Evolutionary conservation across 805 yeast genomes (phyloP), one percentile per base, ranked within the genome.

Genomic region (Candida insectorum): DNA sequence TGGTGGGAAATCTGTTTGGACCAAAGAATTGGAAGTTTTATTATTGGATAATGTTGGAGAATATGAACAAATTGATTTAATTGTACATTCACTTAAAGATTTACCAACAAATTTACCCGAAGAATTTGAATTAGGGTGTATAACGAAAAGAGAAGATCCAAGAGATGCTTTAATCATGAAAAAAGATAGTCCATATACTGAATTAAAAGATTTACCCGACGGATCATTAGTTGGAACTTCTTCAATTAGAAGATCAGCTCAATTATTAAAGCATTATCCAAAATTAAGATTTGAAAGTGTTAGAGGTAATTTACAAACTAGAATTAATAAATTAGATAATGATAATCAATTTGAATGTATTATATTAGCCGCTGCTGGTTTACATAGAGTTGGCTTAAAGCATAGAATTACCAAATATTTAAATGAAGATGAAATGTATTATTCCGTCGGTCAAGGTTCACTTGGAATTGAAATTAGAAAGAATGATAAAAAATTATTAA

Each of bases 371-470:
- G 81, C 93, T 7, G 97, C 98, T 1, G 98, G 98, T 2, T 70
- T 93, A 38, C 65, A 75, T 15, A 75, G 98, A 45, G 62, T 83
- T 26, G 84, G 80, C 9, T 62, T 89, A 33, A 78, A 74, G n/a
- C 57, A 77, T 45, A 70, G 97, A 56, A 87, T 93, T 52, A 79
- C 96, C 5, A 69, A 74, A 42, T 72, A 69, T 44, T 69, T 93
- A 42, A 77, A 81, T 36, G 71, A 79, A 4, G 83, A 85, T 21
- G 85, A 81, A 35, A 85, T 91, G 95, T 83, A 79, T 54, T 85
- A 91, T 55, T 96, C 98, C 1, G 96, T 93, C 28, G 98, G 98
- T n/a, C 98, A 93, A 65, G 98, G 98, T 43, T 97, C 97, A 0
- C 62, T 93, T 28, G 98, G 97, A 13, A 66, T 93, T 17, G 98